A percentile compares a stretch with the other conserved stretches of the same genome.
Conservation (phyloP, 495 filamentous ascomycete species). For the Talaromyces liani region DNA sequence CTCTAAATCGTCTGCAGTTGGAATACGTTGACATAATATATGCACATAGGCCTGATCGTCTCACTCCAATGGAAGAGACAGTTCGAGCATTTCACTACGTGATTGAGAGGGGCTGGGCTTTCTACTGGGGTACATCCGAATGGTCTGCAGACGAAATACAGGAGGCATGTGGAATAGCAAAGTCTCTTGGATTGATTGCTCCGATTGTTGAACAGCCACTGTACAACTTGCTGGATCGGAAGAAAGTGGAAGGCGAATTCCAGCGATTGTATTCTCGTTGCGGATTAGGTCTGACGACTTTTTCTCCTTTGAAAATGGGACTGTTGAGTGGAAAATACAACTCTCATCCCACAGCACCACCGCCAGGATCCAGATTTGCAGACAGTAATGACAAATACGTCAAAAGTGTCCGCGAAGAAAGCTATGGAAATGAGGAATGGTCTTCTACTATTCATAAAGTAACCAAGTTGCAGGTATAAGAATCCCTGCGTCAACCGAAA, state of each 20-base stretch:
- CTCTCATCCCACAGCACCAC: constrained; percentile 28
- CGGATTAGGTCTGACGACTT: constrained; percentile 67
- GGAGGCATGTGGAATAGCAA: constrained; percentile 66
- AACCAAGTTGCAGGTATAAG: not conserved
- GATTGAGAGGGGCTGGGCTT: constrained; percentile 67
- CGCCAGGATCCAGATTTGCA: constrained; percentile 30
- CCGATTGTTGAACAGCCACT: constrained; percentile 79
- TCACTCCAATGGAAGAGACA: constrained; percentile 80
- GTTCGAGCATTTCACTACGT: constrained; percentile 79
- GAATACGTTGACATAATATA: constrained; percentile 72
- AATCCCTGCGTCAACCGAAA: not conserved
- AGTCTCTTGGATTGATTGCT: constrained; percentile 64
- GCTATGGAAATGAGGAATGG: constrained; percentile 11
- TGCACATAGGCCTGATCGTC: constrained; percentile 74
- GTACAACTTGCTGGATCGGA: constrained; percentile 68
- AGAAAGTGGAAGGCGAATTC: constrained; percentile 73
- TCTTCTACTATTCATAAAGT: constrained; percentile 40
- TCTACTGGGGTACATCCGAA: constrained; percentile 90
- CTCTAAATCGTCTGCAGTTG: constrained; percentile 63
- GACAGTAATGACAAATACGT: constrained; percentile 18
- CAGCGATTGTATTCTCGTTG: constrained; percentile 54
- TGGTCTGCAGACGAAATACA: constrained; percentile 79
- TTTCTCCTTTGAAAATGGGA: constrained; percentile 64
- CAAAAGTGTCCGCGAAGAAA: not conserved
- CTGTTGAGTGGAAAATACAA: constrained; percentile 81